Percentiles rank a stretch among this genome's conserved stretches.
These are phyloP conservation scores for Lentinula aciculospora DNA, from an alignment of 768 basidiomycete genomes.

Conservation along the genomic window DNA sequence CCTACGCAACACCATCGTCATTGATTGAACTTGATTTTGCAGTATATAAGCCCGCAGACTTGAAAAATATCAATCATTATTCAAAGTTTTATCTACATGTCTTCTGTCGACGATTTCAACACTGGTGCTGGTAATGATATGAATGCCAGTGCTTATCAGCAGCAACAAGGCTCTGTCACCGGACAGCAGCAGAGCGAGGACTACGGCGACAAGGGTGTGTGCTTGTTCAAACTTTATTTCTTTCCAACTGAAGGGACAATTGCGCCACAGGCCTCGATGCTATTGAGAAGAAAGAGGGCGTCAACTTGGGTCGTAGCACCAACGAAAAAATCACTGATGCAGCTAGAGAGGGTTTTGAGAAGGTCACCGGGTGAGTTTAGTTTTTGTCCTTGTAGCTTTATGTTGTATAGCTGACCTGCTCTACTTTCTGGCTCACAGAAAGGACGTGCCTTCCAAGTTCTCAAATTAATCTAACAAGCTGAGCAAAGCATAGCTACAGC, in stretches of 20 bases:
- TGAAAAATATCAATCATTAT: too few relatives aligned
- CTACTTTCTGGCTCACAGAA: neutral
- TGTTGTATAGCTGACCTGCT: neutral
- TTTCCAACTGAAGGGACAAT: neutral
- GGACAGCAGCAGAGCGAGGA: neutral
- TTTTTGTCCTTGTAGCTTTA: neutral
- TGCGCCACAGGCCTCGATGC: neutral
- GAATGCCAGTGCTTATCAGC: neutral
- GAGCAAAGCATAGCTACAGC: too few relatives aligned
- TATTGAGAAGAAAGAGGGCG: slow-evolving; percentile 1
- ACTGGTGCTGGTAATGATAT: neutral
- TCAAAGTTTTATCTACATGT: neutral
- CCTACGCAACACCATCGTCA: neutral
- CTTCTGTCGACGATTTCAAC: slow-evolving; percentile 2
- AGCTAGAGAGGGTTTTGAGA: neutral
- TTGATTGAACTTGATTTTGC: too few relatives aligned
- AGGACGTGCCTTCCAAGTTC: neutral
- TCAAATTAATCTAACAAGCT: too few relatives aligned
- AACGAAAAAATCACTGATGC: slow-evolving; percentile 3
- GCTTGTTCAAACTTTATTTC: too few relatives aligned
- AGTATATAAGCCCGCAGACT: too few relatives aligned
- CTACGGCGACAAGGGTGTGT: neutral
- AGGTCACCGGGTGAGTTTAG: neutral
- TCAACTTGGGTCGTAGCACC: neutral
- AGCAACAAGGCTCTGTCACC: neutral